These are phyloP conservation scores for Blastocystis sp. DNA, from an alignment of 352 stramenopile genomes.

Conservation along the genomic window DNA sequence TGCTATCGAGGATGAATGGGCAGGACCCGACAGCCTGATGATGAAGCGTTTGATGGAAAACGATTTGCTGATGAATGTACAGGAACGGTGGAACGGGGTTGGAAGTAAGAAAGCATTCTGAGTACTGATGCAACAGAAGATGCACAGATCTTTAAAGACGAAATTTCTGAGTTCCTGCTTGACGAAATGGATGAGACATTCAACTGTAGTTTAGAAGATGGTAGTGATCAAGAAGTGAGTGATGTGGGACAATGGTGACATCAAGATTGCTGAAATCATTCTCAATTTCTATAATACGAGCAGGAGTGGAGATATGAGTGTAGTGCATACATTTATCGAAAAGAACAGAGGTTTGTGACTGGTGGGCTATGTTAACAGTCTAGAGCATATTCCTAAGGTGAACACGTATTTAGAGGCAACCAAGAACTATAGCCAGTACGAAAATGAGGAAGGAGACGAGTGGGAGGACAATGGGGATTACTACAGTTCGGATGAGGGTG, in stretches of 20 bases:
- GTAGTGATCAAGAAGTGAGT: slow-evolving; percentile 17
- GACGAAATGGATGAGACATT: slow-evolving; percentile 42
- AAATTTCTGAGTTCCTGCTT: slow-evolving; percentile 41
- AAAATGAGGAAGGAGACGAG: background rate
- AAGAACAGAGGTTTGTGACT: slow-evolving; percentile 16
- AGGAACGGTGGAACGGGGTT: slow-evolving; percentile 19
- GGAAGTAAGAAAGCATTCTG: background rate
- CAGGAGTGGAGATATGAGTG: slow-evolving; percentile 2
- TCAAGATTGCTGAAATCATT: slow-evolving; percentile 40
- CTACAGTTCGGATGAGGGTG: background rate
- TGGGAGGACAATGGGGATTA: background rate
- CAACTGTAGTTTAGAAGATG: slow-evolving; percentile 45
- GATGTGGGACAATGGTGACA: background rate
- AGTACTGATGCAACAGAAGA: background rate
- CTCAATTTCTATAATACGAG: slow-evolving; percentile 14
- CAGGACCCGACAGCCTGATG: slow-evolving; percentile 30
- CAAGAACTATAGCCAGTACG: background rate
- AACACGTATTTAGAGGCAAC: slow-evolving; percentile 43
- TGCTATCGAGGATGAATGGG: slow-evolving; percentile 22
- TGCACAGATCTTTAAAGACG: slow-evolving; percentile 25
- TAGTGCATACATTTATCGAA: slow-evolving; percentile 29
- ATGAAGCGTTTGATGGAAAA: slow-evolving; percentile 58
- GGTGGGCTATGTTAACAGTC: background rate
- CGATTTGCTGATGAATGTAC: slow-evolving; percentile 18
- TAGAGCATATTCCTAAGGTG: slow-evolving; percentile 8